Evolutionary conservation across 2,329 filamentous ascomycete species (phyloP).

Genomic region (Aspergillus terreus): DNA sequence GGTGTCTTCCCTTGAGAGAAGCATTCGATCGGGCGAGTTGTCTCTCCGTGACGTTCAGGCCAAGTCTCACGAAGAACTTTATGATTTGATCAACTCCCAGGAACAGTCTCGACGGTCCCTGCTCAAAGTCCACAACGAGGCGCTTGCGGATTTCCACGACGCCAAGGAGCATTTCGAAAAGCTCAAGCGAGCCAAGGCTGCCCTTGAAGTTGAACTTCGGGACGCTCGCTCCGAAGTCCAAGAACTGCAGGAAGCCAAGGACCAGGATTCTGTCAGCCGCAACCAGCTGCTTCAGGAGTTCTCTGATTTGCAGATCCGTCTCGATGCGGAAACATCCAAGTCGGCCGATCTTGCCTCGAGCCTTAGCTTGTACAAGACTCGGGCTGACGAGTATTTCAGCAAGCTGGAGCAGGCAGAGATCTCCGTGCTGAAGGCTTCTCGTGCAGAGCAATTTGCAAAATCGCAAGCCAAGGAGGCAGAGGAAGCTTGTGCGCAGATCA

Average conservation of each 20-base stretch:
- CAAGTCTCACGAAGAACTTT: conserved; percentile 89
- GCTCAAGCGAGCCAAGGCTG: conserved; percentile 74
- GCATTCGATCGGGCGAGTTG: conserved; percentile 79
- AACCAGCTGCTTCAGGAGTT: conserved; percentile 88
- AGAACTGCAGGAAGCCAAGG: conserved; percentile 71
- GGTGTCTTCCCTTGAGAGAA: conserved; percentile 82
- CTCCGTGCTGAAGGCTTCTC: conserved; percentile 82
- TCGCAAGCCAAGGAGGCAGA: conserved; percentile 86
- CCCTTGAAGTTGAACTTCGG: conserved; percentile 79
- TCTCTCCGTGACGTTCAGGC: conserved; percentile 88
- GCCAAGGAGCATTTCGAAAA: conserved; percentile 84
- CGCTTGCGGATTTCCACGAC: conserved; percentile 78
- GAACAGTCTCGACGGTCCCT: conserved; percentile 82
- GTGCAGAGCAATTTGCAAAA: conserved; percentile 92
- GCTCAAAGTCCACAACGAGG: conserved; percentile 79
- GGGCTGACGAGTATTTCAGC: conserved; percentile 93
- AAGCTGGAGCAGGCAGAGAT: conserved; percentile 97
- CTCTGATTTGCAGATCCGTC: conserved; percentile 84
- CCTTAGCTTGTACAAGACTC: conserved; percentile 82
- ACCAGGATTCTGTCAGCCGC: conserved; percentile 84
- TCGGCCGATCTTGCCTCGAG: conserved; percentile 79
- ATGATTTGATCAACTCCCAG: conserved; percentile 87
- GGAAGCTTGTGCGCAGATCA: conserved; percentile 82
- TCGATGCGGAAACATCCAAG: conserved; percentile 85
- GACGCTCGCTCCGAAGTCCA: conserved; percentile 79